A percentile compares a stretch with the other conserved stretches of the same genome.
These are phyloP conservation scores for Bonia amplexicaulis DNA, from an alignment of 176 grass and related monocot genomes.

Conservation along the genomic window DNA sequence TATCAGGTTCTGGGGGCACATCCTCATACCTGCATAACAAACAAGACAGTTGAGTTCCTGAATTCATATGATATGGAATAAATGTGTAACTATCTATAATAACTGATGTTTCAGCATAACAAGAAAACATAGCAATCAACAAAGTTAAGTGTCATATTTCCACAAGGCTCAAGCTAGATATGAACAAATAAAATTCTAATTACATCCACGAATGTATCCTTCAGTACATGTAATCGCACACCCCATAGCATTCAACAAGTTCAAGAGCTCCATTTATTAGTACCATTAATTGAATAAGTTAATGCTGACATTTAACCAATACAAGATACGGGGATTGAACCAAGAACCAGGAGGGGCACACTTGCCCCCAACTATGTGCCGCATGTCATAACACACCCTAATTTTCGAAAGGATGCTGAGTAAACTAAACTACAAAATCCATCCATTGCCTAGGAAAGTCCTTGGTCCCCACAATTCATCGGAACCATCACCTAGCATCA, in stretches of 20 bases:
- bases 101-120: neutral
- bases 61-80: neutral
- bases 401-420: neutral
- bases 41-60: neutral
- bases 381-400: neutral
- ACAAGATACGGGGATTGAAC: neutral
- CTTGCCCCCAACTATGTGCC: neutral
- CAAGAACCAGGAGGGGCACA: neutral
- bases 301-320: neutral
- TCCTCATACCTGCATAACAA: constrained; percentile 65
- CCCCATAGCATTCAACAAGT: neutral
- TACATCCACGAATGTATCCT: neutral
- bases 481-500: neutral
- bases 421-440: neutral
- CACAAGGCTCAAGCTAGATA: neutral
- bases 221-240: neutral
- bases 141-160: neutral
- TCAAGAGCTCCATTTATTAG: neutral
- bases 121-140: neutral
- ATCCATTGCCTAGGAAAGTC: neutral
- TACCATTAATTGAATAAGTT: neutral
- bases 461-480: neutral
- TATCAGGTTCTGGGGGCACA: constrained; percentile 71
- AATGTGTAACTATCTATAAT: neutral
- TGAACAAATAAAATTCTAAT: neutral